Evolutionary conservation across 495 filamentous ascomycete species (phyloP).

Genomic region (Jackrogersella minutella): DNA sequence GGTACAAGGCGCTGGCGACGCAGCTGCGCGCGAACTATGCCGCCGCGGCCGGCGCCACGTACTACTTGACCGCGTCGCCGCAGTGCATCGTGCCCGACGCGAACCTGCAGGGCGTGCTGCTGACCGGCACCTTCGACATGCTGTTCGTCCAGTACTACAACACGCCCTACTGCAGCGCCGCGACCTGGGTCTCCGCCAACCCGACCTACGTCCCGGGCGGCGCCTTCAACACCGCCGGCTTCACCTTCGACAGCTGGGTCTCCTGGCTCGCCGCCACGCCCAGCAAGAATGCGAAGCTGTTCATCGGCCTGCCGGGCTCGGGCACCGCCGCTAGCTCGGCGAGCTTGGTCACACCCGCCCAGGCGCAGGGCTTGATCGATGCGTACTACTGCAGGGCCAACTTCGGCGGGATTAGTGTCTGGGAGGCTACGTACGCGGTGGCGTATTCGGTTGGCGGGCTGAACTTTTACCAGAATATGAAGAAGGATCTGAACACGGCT

Average conservation of each 20-base stretch:
- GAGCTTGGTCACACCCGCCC: conserved; percentile 48
- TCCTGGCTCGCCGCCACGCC: conserved; percentile 35
- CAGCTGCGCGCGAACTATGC: conserved; percentile 18
- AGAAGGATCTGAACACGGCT: conserved; percentile 41
- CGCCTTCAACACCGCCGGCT: conserved; percentile 28
- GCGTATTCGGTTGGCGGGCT: conserved; percentile 56
- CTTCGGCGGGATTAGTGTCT: conserved; percentile 78
- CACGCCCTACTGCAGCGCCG: conserved; percentile 64
- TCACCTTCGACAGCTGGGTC: conserved; percentile 54
- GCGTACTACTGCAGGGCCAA: conserved; percentile 57
- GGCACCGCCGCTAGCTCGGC: conserved; percentile 51
- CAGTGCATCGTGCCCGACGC: conserved; percentile 63
- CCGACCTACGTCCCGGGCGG: conserved; percentile 42
- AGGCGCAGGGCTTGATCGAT: conserved; percentile 59
- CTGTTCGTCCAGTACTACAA: conserved; percentile 77
- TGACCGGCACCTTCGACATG: conserved; percentile 63
- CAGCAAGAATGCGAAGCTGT: conserved; percentile 53
- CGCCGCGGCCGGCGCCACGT: conserved; percentile 25
- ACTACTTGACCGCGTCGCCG: conserved; percentile 59
- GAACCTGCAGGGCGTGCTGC: conserved; percentile 62
- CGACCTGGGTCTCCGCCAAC: conserved; percentile 50
- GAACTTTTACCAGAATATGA: conserved; percentile 54
- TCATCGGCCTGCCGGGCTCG: conserved; percentile 47
- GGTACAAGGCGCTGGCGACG: conserved; percentile 52
- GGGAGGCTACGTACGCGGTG: conserved; percentile 68